These are phyloP conservation scores for Termitomyces bulborhizus DNA, from an alignment of 768 basidiomycete genomes.

Conservation along the genomic window DNA sequence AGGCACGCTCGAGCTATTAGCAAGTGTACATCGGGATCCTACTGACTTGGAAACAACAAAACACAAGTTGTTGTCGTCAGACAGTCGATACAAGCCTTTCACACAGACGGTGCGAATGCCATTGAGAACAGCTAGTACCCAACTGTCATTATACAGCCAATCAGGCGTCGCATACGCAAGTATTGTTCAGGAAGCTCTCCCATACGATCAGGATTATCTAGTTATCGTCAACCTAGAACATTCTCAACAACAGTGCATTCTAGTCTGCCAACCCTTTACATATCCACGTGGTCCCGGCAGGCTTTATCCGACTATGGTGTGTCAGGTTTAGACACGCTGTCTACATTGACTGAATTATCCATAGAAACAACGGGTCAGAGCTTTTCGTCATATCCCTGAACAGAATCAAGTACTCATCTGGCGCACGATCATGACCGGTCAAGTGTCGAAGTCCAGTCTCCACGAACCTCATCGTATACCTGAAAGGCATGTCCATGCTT, in stretches of 20 bases:
- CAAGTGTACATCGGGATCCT: conserved; percentile 7
- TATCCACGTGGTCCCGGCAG: too few relatives aligned
- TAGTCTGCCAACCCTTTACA: background rate
- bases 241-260: background rate
- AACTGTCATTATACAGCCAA: background rate
- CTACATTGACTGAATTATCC: background rate
- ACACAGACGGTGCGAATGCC: background rate
- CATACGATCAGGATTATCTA: background rate
- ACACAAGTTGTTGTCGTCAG: background rate
- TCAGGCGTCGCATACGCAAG: background rate
- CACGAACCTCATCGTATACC: background rate
- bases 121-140: background rate
- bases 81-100: background rate
- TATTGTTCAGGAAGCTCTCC: background rate
- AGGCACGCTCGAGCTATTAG: conserved; percentile 35
- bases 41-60: background rate
- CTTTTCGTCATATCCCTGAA: conserved; percentile 44
- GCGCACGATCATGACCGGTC: conserved; percentile 18
- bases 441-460: background rate
- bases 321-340: background rate
- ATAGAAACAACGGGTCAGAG: conserved; percentile 43
- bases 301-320: background rate
- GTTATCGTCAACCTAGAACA: background rate
- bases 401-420: conserved; percentile 53
- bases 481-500: background rate